Conservation (phyloP, 768 basidiomycete genomes). For the Psilocybe azurescens region DNA sequence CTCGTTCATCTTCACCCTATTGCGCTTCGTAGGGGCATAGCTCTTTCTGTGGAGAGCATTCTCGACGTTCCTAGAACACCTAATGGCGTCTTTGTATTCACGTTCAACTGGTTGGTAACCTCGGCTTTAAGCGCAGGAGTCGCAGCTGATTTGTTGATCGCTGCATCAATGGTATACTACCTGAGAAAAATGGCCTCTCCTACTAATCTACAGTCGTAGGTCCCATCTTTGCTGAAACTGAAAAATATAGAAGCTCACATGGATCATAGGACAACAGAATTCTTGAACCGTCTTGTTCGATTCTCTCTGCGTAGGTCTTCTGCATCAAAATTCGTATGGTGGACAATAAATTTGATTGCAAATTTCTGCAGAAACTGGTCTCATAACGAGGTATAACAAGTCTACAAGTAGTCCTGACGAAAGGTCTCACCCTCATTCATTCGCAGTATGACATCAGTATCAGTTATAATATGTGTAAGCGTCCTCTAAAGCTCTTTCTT, state of each 20-base stretch:
- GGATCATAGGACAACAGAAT: slow-evolving; percentile 15
- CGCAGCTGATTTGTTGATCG: slow-evolving; percentile 20
- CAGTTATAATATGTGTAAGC: slow-evolving; percentile 23
- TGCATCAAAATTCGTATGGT: not conserved
- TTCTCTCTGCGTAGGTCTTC: slow-evolving; percentile 20
- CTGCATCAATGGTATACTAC: slow-evolving; percentile 20
- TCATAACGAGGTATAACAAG: slow-evolving; percentile 19
- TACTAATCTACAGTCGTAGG: slow-evolving; percentile 16
- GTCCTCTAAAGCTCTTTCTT: not conserved
- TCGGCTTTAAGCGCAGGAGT: slow-evolving; percentile 16
- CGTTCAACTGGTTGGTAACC: slow-evolving; percentile 19
- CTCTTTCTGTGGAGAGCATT: slow-evolving; percentile 17
- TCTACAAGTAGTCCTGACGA: not conserved
- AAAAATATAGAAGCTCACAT: not conserved
- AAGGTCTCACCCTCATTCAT: not conserved
- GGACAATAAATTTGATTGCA: not conserved
- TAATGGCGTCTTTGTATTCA: slow-evolving; percentile 17
- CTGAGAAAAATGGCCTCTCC: slow-evolving; percentile 17
- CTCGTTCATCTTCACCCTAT: slow-evolving; percentile 8
- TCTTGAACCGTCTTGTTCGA: slow-evolving; percentile 21
- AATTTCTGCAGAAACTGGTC: slow-evolving; percentile 17
- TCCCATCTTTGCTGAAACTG: not conserved
- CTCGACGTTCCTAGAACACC: slow-evolving; percentile 18
- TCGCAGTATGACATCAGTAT: slow-evolving; percentile 17
- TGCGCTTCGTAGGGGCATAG: slow-evolving; percentile 17